These are phyloP conservation scores for Cladosporium velox DNA, from an alignment of 2,329 filamentous ascomycete genomes.

Conservation along the genomic window DNA sequence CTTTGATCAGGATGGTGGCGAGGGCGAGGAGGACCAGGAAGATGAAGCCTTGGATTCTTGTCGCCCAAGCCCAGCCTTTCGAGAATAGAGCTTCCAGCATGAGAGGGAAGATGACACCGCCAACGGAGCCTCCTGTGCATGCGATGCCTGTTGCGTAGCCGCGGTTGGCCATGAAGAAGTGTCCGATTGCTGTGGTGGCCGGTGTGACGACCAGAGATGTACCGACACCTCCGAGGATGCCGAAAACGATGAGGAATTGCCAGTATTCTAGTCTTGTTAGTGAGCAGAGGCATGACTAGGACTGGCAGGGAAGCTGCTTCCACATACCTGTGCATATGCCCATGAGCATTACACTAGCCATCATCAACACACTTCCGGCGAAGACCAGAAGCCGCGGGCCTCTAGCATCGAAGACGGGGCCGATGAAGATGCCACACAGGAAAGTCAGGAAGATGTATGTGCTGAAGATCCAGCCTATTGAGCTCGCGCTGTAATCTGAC, in stretches of 20 bases:
- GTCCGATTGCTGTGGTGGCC: constrained; percentile 72
- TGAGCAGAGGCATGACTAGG: neutral
- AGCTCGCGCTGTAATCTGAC: neutral
- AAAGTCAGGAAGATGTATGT: constrained; percentile 34
- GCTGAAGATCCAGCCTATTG: constrained; percentile 34
- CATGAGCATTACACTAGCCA: constrained; percentile 69
- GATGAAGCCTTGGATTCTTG: constrained; percentile 47
- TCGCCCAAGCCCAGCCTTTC: constrained; percentile 49
- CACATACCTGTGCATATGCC: constrained; percentile 58
- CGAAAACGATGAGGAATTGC: constrained; percentile 61
- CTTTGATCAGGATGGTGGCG: constrained; percentile 29
- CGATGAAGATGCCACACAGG: constrained; percentile 32
- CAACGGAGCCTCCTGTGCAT: constrained; percentile 61
- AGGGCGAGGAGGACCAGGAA: constrained; percentile 43
- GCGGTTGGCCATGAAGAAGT: constrained; percentile 64
- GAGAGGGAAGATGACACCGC: constrained; percentile 50
- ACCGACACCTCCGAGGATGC: constrained; percentile 70
- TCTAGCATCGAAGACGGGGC: constrained; percentile 31
- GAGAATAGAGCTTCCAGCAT: constrained; percentile 45
- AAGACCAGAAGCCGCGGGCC: constrained; percentile 58
- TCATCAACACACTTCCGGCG: constrained; percentile 65
- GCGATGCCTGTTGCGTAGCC: constrained; percentile 71
- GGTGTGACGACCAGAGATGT: constrained; percentile 81
- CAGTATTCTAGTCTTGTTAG: constrained; percentile 21
- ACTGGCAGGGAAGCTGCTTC: neutral